Base-by-base conservation (phyloP, 805 yeast genomes). In the Nakazawaea peltata region DNA sequence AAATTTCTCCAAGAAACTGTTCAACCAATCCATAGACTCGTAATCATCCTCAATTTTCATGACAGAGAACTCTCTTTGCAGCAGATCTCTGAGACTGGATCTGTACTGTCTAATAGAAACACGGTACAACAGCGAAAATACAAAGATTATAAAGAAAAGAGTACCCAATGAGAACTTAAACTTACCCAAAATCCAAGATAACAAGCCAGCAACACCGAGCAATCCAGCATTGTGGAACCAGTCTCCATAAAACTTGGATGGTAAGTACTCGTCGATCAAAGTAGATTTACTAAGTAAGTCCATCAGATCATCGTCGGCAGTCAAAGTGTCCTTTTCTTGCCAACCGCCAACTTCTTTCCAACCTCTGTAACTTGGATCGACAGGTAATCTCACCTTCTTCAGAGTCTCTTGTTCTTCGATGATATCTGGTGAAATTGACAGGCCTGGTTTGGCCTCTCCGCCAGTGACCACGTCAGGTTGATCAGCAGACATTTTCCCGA, bases 1-100 rank as follows among this genome's bases (percentile, higher is more conserved):
- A 57, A 84, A 88, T 59, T 87, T 88, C 51, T 81, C 88, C 59
- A 94, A 56, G 49, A 94, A 81, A 18, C 76, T 74, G 57, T 92
- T 92, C 45, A 85, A 65, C 99, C 99, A 92, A 51, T 92, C 97
- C 82, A 92, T 74, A 5, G 95, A 71, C 61, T 92, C 98, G 45
- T 79, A 80, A 54, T 90, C 97, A 50, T 77, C 73, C 57, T 92
- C 97, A 44, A 88, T 79, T 31, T 72, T 72, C 50, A 74, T 76
- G 31, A 86, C 75, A 13, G 92, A 79, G 50, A 82, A 76, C 51
- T 90, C 95, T 46, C 95, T 76, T 51, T 86, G 88, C 19, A 92
- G 81, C 39, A 74, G 77, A 43, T 86, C 87, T 50, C 96, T 73
- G 43, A 86, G 67, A 3, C 61, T 51, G 7, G 78, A 68, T 51